Conservation (phyloP, 164 flowering plant genomes). For the Vitis amurensis region DNA sequence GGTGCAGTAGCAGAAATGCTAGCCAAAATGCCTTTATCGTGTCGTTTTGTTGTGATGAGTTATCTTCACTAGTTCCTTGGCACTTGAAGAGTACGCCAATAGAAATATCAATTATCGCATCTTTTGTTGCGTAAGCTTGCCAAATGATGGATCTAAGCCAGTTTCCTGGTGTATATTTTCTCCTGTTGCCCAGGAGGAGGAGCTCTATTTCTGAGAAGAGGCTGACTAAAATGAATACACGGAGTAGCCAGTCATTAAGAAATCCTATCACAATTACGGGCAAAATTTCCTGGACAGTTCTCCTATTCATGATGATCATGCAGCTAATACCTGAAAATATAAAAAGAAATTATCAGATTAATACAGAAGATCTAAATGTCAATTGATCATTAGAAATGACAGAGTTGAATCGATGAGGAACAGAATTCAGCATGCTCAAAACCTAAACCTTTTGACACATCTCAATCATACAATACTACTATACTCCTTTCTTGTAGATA, state of each 20-base stretch:
- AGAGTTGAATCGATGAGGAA: too few species aligned
- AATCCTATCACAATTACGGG: neutral
- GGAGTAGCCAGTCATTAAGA: constrained; percentile 29
- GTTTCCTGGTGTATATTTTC: constrained; percentile 13
- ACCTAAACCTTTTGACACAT: too few species aligned
- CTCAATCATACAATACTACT: too few species aligned
- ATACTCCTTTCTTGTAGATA: too few species aligned
- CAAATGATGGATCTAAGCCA: constrained; percentile 22
- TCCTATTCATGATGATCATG: too few species aligned
- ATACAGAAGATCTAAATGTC: too few species aligned
- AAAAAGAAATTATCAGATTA: too few species aligned
- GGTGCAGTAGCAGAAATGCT: neutral
- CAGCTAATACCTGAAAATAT: too few species aligned
- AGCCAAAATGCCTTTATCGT: neutral
- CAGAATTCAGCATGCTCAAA: too few species aligned
- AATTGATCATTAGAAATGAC: too few species aligned
- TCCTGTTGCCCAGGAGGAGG: constrained; percentile 18
- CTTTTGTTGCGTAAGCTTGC: constrained; percentile 34
- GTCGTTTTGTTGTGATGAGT: neutral
- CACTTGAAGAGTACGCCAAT: constrained; percentile 13
- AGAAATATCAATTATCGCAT: constrained; percentile 28
- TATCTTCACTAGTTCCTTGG: neutral
- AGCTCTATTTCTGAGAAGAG: constrained; percentile 26
- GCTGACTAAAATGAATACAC: constrained; percentile 21
- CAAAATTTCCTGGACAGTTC: too few species aligned